Evolutionary conservation across 495 filamentous ascomycete genomes (phyloP).

Genomic region (Tuber calosporum): DNA sequence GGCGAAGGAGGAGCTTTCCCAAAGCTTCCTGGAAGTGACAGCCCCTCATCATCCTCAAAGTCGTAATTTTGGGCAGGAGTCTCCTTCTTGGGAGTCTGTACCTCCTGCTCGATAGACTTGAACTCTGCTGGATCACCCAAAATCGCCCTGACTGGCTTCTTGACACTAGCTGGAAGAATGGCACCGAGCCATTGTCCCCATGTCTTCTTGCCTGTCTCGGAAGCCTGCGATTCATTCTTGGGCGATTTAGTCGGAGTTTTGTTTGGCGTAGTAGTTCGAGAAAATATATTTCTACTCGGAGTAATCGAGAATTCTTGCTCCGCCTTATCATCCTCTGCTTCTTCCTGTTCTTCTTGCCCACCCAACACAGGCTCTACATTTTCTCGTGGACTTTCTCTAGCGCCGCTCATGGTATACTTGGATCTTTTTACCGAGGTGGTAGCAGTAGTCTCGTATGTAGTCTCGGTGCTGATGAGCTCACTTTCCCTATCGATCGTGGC

Average conservation of each 20-base stretch:
- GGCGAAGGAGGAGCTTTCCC: slow-evolving; percentile 28
- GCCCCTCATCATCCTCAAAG: slow-evolving; percentile 24
- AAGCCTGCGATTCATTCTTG: slow-evolving; percentile 14
- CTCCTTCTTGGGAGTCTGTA: slow-evolving; percentile 24
- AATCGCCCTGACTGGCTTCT: slow-evolving; percentile 34
- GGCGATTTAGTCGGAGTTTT: slow-evolving; percentile 28
- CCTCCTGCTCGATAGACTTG: slow-evolving; percentile 14
- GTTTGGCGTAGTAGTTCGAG: slow-evolving; percentile 22
- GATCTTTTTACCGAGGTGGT: slow-evolving; percentile 12
- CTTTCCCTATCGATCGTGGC: slow-evolving; percentile 20
- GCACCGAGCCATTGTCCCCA: slow-evolving; percentile 38
- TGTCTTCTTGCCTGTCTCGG: slow-evolving; percentile 36
- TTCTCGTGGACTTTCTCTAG: slow-evolving; percentile 16
- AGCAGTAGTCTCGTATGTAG: slow-evolving; percentile 27
- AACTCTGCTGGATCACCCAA: slow-evolving; percentile 21
- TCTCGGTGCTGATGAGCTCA: slow-evolving; percentile 24
- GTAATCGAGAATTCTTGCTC: slow-evolving; percentile 26
- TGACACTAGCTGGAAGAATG: slow-evolving; percentile 36
- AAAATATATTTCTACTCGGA: slow-evolving; percentile 26
- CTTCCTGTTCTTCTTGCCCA: slow-evolving; percentile 26
- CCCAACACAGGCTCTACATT: slow-evolving; percentile 8
- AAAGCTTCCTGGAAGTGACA: slow-evolving; percentile 34
- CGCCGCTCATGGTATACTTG: slow-evolving; percentile 34
- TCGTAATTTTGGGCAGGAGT: slow-evolving; percentile 6
- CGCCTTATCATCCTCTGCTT: slow-evolving; percentile 24